These are phyloP conservation scores for Coemansia sp. DNA, from an alignment of 192 early-diverging fungal species.

Conservation along the genomic window DNA sequence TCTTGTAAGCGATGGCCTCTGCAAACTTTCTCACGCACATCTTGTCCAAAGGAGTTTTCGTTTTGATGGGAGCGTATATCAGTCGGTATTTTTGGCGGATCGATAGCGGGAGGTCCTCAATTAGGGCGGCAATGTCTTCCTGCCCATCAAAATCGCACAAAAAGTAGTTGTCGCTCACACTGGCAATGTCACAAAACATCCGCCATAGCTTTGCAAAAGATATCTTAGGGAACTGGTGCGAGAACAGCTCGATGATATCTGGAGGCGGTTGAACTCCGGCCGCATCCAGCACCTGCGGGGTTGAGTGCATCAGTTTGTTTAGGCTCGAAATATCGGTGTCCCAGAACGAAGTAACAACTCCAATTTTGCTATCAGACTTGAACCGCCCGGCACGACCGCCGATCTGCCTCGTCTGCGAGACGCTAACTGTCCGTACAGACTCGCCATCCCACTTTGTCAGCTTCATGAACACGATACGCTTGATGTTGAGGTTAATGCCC, in stretches of 20 bases:
- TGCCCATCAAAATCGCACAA: slow-evolving; percentile 72
- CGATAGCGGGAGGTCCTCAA: slow-evolving; percentile 62
- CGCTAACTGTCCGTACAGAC: slow-evolving; percentile 50
- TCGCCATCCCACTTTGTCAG: slow-evolving; percentile 82
- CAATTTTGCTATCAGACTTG: slow-evolving; percentile 64
- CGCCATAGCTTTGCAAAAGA: slow-evolving; percentile 65
- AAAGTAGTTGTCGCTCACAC: slow-evolving; percentile 69
- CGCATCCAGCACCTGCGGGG: slow-evolving; percentile 38
- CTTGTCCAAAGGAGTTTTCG: slow-evolving; percentile 29
- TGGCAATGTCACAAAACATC: slow-evolving; percentile 73
- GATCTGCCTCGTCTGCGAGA: slow-evolving; percentile 91
- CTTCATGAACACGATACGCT: slow-evolving; percentile 81
- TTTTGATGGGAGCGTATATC: slow-evolving; percentile 63
- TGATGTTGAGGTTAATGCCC: slow-evolving; percentile 95
- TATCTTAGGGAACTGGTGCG: slow-evolving; percentile 64
- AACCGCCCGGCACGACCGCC: slow-evolving; percentile 90
- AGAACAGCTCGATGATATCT: slow-evolving; percentile 79
- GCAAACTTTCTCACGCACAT: slow-evolving; percentile 30
- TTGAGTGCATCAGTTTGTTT: slow-evolving; percentile 17
- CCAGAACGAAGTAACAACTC: slow-evolving; percentile 68
- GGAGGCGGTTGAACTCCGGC: slow-evolving; percentile 76
- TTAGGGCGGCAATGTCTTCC: slow-evolving; percentile 63
- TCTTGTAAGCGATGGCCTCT: slow-evolving; percentile 22
- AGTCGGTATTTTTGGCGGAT: slow-evolving; percentile 75
- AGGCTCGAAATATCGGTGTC: slow-evolving; percentile 19